phyloP scores from a whole-genome alignment of 176 grass and related monocot genomes.

The Oryza brachyantha region DNA sequence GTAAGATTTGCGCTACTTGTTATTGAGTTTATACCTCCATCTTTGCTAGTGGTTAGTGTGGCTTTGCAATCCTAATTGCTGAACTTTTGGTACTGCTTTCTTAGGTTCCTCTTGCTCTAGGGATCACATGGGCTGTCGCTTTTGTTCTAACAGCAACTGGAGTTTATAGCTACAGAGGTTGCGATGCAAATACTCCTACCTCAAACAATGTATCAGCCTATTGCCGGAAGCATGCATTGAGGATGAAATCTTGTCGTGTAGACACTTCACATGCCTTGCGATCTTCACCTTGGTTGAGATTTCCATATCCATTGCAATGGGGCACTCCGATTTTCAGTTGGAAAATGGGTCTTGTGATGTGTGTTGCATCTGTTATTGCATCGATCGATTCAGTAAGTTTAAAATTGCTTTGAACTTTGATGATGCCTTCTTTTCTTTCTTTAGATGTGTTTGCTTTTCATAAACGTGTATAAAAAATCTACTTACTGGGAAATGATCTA shows the following conservation, averaged over 20 bases:
- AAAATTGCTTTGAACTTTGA: constrained; percentile 20
- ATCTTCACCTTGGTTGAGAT: constrained; percentile 94
- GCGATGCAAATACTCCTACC: constrained; percentile 73
- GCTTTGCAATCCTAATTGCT: constrained; percentile 23
- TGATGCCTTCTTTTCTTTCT: constrained; percentile 9
- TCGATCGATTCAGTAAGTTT: constrained; percentile 92
- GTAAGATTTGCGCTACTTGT: constrained; percentile 36
- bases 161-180: constrained; percentile 87
- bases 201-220: constrained; percentile 84
- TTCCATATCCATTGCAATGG: constrained; percentile 96
- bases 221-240: constrained; percentile 80
- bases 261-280: constrained; percentile 78
- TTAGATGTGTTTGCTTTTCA: constrained; percentile 8
- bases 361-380: constrained; percentile 81
- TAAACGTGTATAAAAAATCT: constrained; percentile 1
- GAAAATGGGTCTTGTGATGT: constrained; percentile 96
- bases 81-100: constrained; percentile 16
- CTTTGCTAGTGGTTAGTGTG: not conserved
- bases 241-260: constrained; percentile 85
- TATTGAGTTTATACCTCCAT: constrained; percentile 8
- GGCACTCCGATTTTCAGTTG: constrained; percentile 89
- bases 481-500: not conserved
- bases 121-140: constrained; percentile 90
- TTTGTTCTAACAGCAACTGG: constrained; percentile 80
- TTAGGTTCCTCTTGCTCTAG: constrained; percentile 88